Evolutionary conservation across 2,329 filamentous ascomycete genomes (phyloP), one percentile per base, ranked within the genome.

Genomic region (Nemania sp.): DNA sequence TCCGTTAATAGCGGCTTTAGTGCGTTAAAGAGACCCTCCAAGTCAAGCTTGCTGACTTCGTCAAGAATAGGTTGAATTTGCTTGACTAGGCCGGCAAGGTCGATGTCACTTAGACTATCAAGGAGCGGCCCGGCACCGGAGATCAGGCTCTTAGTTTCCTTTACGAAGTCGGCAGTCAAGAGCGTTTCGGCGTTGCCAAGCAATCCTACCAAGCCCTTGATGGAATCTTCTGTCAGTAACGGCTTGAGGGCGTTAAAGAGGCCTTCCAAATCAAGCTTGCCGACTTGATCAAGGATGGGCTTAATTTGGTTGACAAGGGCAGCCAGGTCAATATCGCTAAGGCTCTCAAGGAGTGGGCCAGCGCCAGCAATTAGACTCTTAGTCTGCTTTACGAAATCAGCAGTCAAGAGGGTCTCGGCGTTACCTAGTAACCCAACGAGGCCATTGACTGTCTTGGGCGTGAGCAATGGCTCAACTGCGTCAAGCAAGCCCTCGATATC

Each of bases 171-270:
- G 61, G 60, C 67, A 0, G 79, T 81, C 26, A 83, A 73, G 24
- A 83, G 76, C 3, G 68, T 66, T 4, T 77, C 79, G 13, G 80
- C 81, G 20, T 81, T 82, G 27, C 71, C 73, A 2, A 83, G 70
- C 7, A 83, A 73, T 11, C 51, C 73, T 5, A 79, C 75, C 24
- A 82, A 54, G 45, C 73, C 73, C 38, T 76, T 70, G 27, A 79
- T 29, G 13, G 51, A 32, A 26, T 29, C 26, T n/a, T 29, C 64
- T 1, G 75, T 73, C 26, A 82, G 68, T 0, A 82, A 73, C 3
- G 81, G 81, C 1, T 68, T 68, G 2, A 81, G 57, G 4, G 80
- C 75, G 10, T 80, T 74, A 0, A 82, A 58, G 0, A 82, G 65
- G 3, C 74, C 73, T 52, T 75, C 68, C 1, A 83, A 70, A 22